Conservation (phyloP, 2,329 filamentous ascomycete species). For the Clonostachys byssicola region DNA sequence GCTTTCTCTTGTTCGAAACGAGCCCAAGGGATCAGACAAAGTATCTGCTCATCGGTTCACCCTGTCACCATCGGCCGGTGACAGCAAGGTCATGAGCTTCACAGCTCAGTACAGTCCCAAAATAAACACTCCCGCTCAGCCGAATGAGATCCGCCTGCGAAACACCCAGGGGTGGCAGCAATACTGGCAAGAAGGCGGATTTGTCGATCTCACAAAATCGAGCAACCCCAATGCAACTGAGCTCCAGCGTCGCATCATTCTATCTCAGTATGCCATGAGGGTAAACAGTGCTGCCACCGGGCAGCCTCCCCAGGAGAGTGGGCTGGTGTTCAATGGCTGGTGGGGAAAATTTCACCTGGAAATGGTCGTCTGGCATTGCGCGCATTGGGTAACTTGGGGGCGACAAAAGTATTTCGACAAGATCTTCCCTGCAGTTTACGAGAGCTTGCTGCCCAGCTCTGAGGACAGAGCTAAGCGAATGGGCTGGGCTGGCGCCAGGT, state of each 20-base stretch:
- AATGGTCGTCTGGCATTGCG: background rate
- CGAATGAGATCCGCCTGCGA: slow-evolving; percentile 12
- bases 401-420: background rate
- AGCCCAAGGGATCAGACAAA: slow-evolving; percentile 12
- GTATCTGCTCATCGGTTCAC: slow-evolving; percentile 24
- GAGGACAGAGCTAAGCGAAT: slow-evolving; percentile 13
- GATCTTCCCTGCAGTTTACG: background rate
- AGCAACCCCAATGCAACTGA: slow-evolving; percentile 29
- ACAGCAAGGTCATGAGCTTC: slow-evolving; percentile 14
- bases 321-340: slow-evolving; percentile 41
- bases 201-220: slow-evolving; percentile 31
- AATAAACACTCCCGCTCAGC: slow-evolving; percentile 12
- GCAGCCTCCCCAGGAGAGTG: slow-evolving; percentile 34
- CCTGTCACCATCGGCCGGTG: slow-evolving; percentile 8
- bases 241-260: slow-evolving; percentile 34
- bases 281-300: slow-evolving; percentile 32
- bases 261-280: slow-evolving; percentile 36
- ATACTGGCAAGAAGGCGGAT: slow-evolving; percentile 33
- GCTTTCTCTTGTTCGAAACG: slow-evolving; percentile 10
- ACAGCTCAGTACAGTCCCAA: slow-evolving; percentile 25
- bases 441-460: background rate
- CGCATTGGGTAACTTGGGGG: background rate
- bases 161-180: slow-evolving; percentile 20
- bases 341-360: slow-evolving; percentile 21
- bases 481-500: slow-evolving; percentile 35